These are phyloP conservation scores for Clonostachys sp. DNA, from an alignment of 2,329 filamentous ascomycete genomes.

Conservation along the genomic window DNA sequence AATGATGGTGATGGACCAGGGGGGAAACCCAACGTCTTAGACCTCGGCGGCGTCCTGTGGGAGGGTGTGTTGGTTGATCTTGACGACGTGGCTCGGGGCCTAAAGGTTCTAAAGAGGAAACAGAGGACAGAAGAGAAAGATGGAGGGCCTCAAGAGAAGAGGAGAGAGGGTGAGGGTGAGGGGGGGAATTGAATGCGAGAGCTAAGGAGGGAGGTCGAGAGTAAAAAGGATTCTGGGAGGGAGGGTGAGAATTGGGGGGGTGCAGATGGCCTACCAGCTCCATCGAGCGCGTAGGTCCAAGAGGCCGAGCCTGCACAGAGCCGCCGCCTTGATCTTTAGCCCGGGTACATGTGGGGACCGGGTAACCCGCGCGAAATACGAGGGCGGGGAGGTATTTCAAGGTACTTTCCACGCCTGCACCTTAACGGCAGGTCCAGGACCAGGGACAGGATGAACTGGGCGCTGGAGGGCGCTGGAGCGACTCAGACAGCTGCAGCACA, in stretches of 20 bases:
- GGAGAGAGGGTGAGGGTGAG: slow-evolving; percentile 9
- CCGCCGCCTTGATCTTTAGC: not conserved
- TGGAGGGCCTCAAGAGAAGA: slow-evolving; percentile 11
- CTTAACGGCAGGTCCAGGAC: too few species aligned
- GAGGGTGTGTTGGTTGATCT: not conserved
- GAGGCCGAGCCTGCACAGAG: not conserved
- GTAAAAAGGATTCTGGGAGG: slow-evolving; percentile 1
- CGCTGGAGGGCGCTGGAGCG: slow-evolving; percentile 1
- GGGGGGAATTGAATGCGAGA: slow-evolving; percentile 5
- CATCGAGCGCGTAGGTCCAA: not conserved
- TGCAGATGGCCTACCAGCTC: not conserved
- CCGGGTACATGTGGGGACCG: too few species aligned
- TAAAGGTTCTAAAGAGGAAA: slow-evolving; percentile 1
- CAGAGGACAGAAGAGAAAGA: slow-evolving; percentile 9
- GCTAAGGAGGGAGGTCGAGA: not conserved
- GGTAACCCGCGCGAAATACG: not conserved
- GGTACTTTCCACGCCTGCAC: too few species aligned
- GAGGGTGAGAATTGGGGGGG: not conserved
- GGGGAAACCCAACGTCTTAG: not conserved
- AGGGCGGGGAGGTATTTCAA: not conserved
- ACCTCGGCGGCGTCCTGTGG: not conserved
- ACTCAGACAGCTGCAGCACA: slow-evolving; percentile 2
- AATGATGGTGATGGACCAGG: not conserved
- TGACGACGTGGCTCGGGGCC: not conserved
- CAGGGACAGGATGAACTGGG: not conserved